phyloP scores from a whole-genome alignment of 2,329 filamentous ascomycete species.

The Alternaria burnsii region DNA sequence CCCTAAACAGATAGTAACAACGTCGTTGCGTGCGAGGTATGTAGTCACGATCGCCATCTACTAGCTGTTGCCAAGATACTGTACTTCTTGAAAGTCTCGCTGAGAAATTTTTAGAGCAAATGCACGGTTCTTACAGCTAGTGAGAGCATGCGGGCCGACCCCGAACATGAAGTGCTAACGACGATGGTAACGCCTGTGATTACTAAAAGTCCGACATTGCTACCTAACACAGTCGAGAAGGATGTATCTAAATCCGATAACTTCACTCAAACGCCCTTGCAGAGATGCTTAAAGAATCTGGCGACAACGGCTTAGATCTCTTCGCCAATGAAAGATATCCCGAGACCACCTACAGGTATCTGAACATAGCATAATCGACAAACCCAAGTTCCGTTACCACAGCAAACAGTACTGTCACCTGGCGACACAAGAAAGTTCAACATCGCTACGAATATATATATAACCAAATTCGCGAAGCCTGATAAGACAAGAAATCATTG shows the following conservation, averaged over 20 bases:
- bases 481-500: background rate
- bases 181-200: constrained; percentile 29
- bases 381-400: background rate
- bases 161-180: constrained; percentile 14
- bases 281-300: constrained; percentile 26
- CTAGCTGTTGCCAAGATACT: background rate
- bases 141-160: constrained; percentile 14
- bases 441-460: rapidly evolving
- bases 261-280: background rate
- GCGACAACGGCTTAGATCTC: constrained; percentile 33
- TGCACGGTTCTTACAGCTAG: background rate
- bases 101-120: rapidly evolving
- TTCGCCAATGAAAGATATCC: constrained; percentile 18
- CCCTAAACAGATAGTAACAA: background rate
- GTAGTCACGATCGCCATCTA: background rate
- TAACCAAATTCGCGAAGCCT: background rate
- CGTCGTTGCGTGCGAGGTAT: background rate
- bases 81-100: background rate
- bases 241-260: constrained; percentile 16
- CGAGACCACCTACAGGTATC: background rate
- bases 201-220: constrained; percentile 21
- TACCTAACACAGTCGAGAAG: constrained; percentile 24
- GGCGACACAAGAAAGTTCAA: too few relatives aligned
- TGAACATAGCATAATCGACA: background rate
- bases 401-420: too few relatives aligned